Evolutionary conservation across 2,329 filamentous ascomycete genomes (phyloP).

Genomic region (Myriosclerotinia scirpicola): DNA sequence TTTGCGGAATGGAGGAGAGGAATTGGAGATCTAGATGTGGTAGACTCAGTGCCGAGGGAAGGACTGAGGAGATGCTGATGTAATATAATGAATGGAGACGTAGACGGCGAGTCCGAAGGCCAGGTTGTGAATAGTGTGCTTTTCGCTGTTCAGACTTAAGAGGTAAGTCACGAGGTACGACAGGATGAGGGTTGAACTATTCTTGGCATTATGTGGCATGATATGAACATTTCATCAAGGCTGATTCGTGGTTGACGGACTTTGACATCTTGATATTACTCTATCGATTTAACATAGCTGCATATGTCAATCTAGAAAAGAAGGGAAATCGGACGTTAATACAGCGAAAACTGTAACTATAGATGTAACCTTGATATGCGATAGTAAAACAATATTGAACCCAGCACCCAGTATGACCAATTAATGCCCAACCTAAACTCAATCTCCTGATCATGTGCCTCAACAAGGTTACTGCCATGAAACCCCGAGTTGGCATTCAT

Average conservation of each 20-base stretch:
- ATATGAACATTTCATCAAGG: background rate
- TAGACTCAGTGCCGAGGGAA: constrained; percentile 1
- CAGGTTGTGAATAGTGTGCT: background rate
- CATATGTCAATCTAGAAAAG: background rate
- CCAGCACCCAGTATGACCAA: background rate
- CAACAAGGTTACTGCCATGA: background rate
- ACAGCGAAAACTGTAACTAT: background rate
- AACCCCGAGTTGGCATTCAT: background rate
- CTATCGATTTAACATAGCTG: background rate
- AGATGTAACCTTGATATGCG: background rate
- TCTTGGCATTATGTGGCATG: background rate
- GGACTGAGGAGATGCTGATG: background rate
- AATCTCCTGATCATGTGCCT: background rate
- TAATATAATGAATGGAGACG: no score
- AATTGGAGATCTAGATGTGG: background rate
- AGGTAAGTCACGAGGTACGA: background rate
- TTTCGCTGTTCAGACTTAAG: background rate
- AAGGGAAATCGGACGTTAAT: no score
- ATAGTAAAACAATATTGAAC: background rate
- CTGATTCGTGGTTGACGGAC: background rate
- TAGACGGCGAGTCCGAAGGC: background rate
- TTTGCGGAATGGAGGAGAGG: background rate
- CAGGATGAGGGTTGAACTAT: background rate
- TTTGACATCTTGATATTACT: background rate
- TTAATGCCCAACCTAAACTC: background rate